Evolutionary conservation across 148 eudicot genomes (phyloP).

Genomic region (Amaranthus cruentus): DNA sequence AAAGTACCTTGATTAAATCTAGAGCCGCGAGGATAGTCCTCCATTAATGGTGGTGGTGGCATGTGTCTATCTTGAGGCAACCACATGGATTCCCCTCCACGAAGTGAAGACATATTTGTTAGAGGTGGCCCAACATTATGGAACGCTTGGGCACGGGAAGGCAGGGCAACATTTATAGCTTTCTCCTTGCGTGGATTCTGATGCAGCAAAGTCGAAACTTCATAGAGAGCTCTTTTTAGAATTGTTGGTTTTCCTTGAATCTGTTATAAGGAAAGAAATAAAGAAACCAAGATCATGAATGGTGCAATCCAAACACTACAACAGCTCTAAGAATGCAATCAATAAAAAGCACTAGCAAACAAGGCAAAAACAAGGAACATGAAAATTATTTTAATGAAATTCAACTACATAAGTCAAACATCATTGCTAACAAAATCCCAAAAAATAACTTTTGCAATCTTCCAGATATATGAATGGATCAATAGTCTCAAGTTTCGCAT

Average conservation of each 20-base stretch:
- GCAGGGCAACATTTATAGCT: constrained; percentile 34
- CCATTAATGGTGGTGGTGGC: constrained; percentile 50
- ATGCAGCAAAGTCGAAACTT: constrained; percentile 63
- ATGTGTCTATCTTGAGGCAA: constrained; percentile 37
- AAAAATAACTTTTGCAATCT: too few relatives aligned
- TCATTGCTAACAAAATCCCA: too few relatives aligned
- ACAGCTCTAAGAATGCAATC: too few relatives aligned
- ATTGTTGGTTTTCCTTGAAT: constrained; percentile 60
- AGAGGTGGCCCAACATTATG: constrained; percentile 44
- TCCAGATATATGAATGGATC: too few relatives aligned
- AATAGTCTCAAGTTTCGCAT: too few relatives aligned
- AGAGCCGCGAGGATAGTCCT: constrained; percentile 33
- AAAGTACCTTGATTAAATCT: constrained; percentile 33
- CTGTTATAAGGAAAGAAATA: constrained; percentile 27
- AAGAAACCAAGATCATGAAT: constrained; percentile 4
- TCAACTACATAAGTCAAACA: too few relatives aligned
- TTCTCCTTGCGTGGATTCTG: constrained; percentile 75
- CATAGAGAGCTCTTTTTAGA: constrained; percentile 62
- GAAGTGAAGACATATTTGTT: constrained; percentile 35
- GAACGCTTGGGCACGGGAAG: constrained; percentile 39
- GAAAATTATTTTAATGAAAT: too few relatives aligned
- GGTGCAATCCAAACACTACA: not conserved
- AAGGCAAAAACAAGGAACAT: too few relatives aligned
- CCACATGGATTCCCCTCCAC: constrained; percentile 37
- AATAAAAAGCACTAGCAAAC: too few relatives aligned